phyloP scores from a whole-genome alignment of 2,329 filamentous ascomycete species.

The Alternaria novae-zelandiae region DNA sequence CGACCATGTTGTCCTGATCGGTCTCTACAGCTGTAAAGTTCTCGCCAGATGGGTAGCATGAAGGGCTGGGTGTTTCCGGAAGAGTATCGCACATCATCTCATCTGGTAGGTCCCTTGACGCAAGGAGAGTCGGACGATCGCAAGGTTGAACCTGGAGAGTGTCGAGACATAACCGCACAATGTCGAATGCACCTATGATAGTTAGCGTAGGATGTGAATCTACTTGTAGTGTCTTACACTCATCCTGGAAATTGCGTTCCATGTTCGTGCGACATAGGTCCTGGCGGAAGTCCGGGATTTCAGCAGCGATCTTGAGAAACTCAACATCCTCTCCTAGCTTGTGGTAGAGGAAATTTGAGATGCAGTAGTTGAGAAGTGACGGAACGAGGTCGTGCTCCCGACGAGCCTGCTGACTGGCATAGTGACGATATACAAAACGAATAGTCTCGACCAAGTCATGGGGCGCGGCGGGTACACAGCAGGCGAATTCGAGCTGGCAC shows the following conservation, averaged over 20 bases:
- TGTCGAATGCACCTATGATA: slow-evolving; percentile 17
- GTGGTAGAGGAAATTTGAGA: slow-evolving; percentile 49
- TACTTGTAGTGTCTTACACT: slow-evolving; percentile 40
- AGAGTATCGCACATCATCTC: slow-evolving; percentile 11
- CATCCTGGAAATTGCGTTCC: slow-evolving; percentile 49
- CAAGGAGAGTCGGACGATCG: slow-evolving; percentile 5
- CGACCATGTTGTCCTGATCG: background rate
- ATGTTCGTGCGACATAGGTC: slow-evolving; percentile 50
- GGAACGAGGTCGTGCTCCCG: slow-evolving; percentile 43
- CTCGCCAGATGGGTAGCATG: background rate
- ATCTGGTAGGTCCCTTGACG: slow-evolving; percentile 14
- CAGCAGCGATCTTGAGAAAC: slow-evolving; percentile 47
- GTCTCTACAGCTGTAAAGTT: background rate
- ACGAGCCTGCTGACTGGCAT: slow-evolving; percentile 27
- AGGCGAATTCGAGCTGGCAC: slow-evolving; percentile 48
- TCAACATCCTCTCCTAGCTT: slow-evolving; percentile 41
- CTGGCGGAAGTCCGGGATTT: slow-evolving; percentile 49
- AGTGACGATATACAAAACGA: slow-evolving; percentile 42
- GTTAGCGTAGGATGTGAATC: slow-evolving; percentile 1
- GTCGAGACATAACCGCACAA: slow-evolving; percentile 19
- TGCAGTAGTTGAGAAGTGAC: slow-evolving; percentile 53
- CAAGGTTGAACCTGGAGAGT: slow-evolving; percentile 7
- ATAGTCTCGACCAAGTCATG: slow-evolving; percentile 51
- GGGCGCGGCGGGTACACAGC: slow-evolving; percentile 47
- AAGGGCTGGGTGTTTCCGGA: background rate